Conservation (phyloP, 257 asterid genomes). For the Ocimum tenuiflorum region DNA sequence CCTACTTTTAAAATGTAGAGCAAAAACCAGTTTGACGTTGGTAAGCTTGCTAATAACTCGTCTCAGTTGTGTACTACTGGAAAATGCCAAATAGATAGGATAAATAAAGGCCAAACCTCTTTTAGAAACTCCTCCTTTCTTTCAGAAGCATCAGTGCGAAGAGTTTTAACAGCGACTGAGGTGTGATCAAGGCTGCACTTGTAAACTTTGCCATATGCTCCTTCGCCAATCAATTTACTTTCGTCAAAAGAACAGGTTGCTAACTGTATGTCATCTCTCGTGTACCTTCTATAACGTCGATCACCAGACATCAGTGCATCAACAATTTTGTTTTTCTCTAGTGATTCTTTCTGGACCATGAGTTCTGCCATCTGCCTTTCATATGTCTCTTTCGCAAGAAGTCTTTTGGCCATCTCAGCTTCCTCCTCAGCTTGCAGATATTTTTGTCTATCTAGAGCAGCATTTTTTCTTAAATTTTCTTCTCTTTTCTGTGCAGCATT, state of each 20-base stretch:
- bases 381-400: conserved; percentile 52
- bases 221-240: conserved; percentile 62
- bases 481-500: conserved; percentile 67
- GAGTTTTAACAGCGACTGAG: conserved; percentile 72
- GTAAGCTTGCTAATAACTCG: neutral
- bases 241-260: conserved; percentile 60
- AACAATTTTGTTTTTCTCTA: conserved; percentile 53
- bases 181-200: conserved; percentile 71
- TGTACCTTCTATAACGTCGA: conserved; percentile 68
- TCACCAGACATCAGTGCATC: conserved; percentile 58
- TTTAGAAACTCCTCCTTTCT: conserved; percentile 66
- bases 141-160: conserved; percentile 46
- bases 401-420: conserved; percentile 49
- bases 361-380: conserved; percentile 71
- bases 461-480: conserved; percentile 49
- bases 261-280: conserved; percentile 47
- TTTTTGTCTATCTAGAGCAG: conserved; percentile 54
- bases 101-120: conserved; percentile 47
- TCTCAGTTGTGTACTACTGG: neutral
- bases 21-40: neutral
- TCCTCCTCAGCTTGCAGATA: conserved; percentile 74
- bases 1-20: neutral
- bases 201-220: conserved; percentile 83
- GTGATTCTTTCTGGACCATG: conserved; percentile 41
- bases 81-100: conserved; percentile 1